Evolutionary conservation across 2,329 filamentous ascomycete species (phyloP).

Genomic region (Cladosporium sp.): DNA sequence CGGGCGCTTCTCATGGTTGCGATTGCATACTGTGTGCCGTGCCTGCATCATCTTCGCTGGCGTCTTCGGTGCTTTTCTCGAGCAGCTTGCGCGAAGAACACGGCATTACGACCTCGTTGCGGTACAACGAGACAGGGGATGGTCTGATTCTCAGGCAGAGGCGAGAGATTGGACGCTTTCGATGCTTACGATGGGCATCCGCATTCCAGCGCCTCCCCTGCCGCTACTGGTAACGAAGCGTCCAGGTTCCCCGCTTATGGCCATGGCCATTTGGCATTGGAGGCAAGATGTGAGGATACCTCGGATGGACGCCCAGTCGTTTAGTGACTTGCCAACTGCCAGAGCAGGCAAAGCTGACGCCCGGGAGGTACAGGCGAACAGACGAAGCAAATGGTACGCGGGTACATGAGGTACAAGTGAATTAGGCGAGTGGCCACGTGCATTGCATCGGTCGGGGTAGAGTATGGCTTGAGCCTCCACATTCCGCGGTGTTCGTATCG

Average conservation of each 20-base stretch:
- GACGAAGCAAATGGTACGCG: not conserved
- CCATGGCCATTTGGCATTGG: not conserved
- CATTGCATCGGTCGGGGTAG: conserved; percentile 5
- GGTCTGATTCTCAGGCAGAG: not conserved
- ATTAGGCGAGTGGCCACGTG: conserved; percentile 13
- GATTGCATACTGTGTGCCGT: conserved; percentile 1
- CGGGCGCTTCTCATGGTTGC: not conserved
- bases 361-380: not conserved
- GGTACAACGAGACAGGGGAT: not conserved
- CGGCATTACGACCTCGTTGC: not conserved
- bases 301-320: conserved; percentile 6
- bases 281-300: not conserved
- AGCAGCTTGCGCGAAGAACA: not conserved
- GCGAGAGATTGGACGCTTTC: not conserved
- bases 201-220: not conserved
- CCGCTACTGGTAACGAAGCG: not conserved
- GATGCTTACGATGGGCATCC: not conserved
- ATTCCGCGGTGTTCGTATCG: not conserved
- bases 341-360: conserved; percentile 1
- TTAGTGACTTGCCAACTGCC: conserved; percentile 2
- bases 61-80: conserved; percentile 1
- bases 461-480: conserved; percentile 4
- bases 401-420: conserved; percentile 2
- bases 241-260: conserved; percentile 4
- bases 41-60: not conserved